A percentile compares a stretch with the other conserved stretches of the same genome.
Conservation (phyloP, 441 rosid species). For the Syzygium malaccense region DNA sequence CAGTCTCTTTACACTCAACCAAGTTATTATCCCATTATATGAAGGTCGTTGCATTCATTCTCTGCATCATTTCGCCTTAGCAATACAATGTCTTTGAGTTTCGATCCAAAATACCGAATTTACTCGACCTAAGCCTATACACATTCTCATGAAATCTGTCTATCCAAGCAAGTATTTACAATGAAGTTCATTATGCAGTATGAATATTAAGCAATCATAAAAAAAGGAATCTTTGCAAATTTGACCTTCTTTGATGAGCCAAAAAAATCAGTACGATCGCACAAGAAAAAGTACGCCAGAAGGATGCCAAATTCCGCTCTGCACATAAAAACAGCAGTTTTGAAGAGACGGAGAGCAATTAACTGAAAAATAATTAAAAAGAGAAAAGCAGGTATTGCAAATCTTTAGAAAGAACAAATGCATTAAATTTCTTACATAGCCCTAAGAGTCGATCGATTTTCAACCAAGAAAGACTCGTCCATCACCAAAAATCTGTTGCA, state of each 20-base stretch:
- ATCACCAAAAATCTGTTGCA: conserved; percentile 40
- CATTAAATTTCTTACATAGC: conserved; percentile 48
- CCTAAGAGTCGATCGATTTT: conserved; percentile 53
- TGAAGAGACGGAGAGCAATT: neutral
- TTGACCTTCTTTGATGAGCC: conserved; percentile 50
- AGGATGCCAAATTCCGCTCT: conserved; percentile 53
- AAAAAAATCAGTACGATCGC: conserved; percentile 64
- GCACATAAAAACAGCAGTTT: neutral
- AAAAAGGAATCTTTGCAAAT: neutral
- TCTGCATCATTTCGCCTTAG: neutral
- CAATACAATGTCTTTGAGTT: neutral
- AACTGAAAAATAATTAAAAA: neutral
- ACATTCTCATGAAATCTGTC: neutral
- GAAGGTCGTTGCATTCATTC: neutral
- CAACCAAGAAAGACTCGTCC: conserved; percentile 64
- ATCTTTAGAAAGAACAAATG: neutral
- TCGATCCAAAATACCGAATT: neutral
- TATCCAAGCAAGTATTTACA: neutral
- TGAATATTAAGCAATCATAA: neutral
- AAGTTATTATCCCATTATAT: neutral
- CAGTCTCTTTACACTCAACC: neutral
- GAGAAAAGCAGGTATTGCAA: neutral
- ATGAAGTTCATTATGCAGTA: neutral
- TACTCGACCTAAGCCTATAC: neutral
- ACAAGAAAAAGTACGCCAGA: conserved; percentile 44